Conservation (phyloP, 371 early-diverging fungal genomes). For the Capillidium rhysosporum region DNA sequence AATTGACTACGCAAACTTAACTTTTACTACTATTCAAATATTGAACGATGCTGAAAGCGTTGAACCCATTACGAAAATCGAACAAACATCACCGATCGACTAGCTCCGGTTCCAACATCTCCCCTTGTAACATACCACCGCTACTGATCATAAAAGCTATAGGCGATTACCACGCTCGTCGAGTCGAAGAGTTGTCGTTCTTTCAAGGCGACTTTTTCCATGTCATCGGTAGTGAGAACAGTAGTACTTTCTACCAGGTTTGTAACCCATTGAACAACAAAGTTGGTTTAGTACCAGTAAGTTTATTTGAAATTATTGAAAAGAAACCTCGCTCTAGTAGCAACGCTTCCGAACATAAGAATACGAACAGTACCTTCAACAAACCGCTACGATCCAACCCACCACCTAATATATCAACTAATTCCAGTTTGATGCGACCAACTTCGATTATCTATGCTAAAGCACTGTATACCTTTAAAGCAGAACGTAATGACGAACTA, state of each 20-base stretch:
- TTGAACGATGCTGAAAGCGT: background rate
- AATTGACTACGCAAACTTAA: too few species aligned
- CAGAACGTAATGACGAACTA: conserved; percentile 58
- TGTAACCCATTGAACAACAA: conserved; percentile 58
- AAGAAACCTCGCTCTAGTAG: conserved; percentile 10
- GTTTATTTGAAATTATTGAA: conserved; percentile 60
- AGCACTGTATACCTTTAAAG: conserved; percentile 53
- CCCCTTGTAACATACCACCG: conserved; percentile 12
- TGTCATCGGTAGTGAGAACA: conserved; percentile 59
- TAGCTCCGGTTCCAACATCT: background rate
- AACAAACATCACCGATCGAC: background rate
- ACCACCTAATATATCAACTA: background rate
- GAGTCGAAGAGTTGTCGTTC: conserved; percentile 54
- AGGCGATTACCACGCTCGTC: conserved; percentile 41
- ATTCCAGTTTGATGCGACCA: conserved; percentile 3
- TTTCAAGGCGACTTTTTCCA: conserved; percentile 74
- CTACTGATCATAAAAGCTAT: conserved; percentile 47
- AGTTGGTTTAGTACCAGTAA: conserved; percentile 59
- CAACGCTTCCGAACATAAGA: background rate
- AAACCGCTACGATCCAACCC: background rate
- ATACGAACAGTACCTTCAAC: conserved; percentile 8
- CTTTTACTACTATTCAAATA: too few species aligned
- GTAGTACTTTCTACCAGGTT: conserved; percentile 60
- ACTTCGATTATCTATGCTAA: conserved; percentile 29
- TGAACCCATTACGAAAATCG: background rate